Percentiles rank a stretch among this genome's conserved stretches.
Evolutionary conservation across 129 eudicot species (phyloP).

Genomic region (Lactuca saligna): DNA sequence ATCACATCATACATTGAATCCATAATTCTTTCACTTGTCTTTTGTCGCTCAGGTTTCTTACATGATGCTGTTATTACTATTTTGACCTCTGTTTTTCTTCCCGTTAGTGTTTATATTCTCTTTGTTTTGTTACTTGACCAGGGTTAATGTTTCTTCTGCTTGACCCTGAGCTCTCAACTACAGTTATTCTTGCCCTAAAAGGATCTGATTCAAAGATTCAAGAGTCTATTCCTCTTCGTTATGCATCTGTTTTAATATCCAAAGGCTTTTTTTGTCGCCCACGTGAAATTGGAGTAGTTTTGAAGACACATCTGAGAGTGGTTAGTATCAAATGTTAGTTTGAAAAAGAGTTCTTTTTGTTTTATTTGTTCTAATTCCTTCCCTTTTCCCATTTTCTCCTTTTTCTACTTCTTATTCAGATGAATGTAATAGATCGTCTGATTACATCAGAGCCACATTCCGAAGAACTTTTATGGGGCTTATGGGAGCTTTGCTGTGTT

Average conservation of each 20-base stretch:
- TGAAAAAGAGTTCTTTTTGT: neutral
- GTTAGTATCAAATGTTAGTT: conserved; percentile 44
- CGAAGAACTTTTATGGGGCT: conserved; percentile 73
- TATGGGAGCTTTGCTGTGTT: conserved; percentile 92
- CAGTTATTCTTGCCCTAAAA: conserved; percentile 60
- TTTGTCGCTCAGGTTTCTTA: conserved; percentile 77
- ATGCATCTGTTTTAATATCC: conserved; percentile 72
- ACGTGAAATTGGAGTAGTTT: conserved; percentile 60
- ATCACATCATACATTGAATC: conserved; percentile 66
- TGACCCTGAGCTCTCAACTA: conserved; percentile 77
- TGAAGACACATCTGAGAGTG: conserved; percentile 84
- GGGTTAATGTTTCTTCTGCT: conserved; percentile 77
- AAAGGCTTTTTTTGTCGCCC: conserved; percentile 75
- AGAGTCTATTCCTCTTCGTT: conserved; percentile 81
- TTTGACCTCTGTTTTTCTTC: neutral
- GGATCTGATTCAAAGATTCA: conserved; percentile 55
- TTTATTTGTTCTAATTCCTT: conserved; percentile 18
- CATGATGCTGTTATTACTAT: conserved; percentile 2
- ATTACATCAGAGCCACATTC: conserved; percentile 50
- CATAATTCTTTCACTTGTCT: conserved; percentile 72
- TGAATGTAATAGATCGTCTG: conserved; percentile 69
- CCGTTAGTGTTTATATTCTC: conserved; percentile 16
- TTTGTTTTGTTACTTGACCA: conserved; percentile 31
- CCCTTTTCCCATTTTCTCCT: neutral
- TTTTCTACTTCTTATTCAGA: conserved; percentile 42